These are phyloP conservation scores for Schizonepeta tenuifolia DNA, from an alignment of 257 asterid species.

Conservation along the genomic window DNA sequence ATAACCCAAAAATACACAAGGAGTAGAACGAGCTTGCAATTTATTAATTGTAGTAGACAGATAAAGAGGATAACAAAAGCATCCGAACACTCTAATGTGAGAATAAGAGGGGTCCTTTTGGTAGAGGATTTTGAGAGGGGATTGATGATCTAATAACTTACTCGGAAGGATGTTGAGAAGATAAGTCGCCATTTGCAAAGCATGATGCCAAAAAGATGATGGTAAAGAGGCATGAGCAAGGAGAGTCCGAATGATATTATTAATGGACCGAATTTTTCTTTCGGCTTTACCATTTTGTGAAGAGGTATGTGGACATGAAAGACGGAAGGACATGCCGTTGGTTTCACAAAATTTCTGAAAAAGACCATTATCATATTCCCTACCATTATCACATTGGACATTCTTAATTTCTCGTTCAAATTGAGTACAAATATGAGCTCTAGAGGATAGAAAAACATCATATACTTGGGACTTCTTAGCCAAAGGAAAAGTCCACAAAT, in stretches of 20 bases:
- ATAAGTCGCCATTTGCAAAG: not conserved
- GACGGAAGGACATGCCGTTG: not conserved
- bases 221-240: not conserved
- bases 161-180: not conserved
- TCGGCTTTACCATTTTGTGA: not conserved
- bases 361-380: not conserved
- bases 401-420: not conserved
- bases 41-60: not conserved
- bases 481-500: not conserved
- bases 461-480: not conserved
- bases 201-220: not conserved
- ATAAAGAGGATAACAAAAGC: not conserved
- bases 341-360: not conserved
- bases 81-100: not conserved
- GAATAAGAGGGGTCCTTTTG: not conserved
- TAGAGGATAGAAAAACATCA: not conserved
- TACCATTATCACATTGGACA: not conserved
- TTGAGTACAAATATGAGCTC: not conserved
- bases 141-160: not conserved
- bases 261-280: not conserved
- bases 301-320: not conserved
- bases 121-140: not conserved
- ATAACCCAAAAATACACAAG: not conserved
- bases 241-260: not conserved
- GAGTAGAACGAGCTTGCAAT: not conserved